These are phyloP conservation scores for Mycena metata DNA, from an alignment of 768 basidiomycete species.

Conservation along the genomic window DNA sequence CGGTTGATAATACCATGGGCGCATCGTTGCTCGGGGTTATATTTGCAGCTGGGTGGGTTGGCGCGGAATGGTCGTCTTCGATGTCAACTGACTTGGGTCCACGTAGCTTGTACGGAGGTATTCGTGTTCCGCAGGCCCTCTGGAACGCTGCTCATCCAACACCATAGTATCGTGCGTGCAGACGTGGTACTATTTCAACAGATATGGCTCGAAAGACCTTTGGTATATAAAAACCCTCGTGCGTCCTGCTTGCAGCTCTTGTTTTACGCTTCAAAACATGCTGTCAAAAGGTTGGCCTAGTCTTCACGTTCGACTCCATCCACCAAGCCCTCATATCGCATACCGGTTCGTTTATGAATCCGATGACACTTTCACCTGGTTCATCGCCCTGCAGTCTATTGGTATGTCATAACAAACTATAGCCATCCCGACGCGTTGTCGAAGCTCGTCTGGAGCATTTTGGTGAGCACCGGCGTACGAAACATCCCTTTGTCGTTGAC, in stretches of 20 bases:
- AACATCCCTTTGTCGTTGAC: neutral
- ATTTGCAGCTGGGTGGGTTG: slow-evolving; percentile 34
- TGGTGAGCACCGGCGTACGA: slow-evolving; percentile 50
- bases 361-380: too few species aligned
- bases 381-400: slow-evolving; percentile 55
- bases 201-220: slow-evolving; percentile 47
- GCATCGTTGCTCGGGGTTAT: slow-evolving; percentile 32
- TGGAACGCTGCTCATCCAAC: neutral
- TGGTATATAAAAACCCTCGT: slow-evolving; percentile 56
- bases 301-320: slow-evolving; percentile 64
- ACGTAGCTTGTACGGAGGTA: slow-evolving; percentile 67
- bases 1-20: slow-evolving; percentile 37
- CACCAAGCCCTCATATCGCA: slow-evolving; percentile 53
- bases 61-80: neutral
- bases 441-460: slow-evolving; percentile 66
- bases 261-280: neutral
- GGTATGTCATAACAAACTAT: slow-evolving; percentile 67
- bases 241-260: too few species aligned
- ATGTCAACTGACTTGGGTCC: slow-evolving; percentile 1
- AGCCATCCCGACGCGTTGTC: slow-evolving; percentile 55
- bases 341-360: neutral
- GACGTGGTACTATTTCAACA: slow-evolving; percentile 67
- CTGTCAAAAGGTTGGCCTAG: slow-evolving; percentile 56
- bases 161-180: slow-evolving; percentile 66
- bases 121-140: neutral